Conservation (phyloP, 2,329 filamentous ascomycete species). For the Epicoccum sorghinum region DNA sequence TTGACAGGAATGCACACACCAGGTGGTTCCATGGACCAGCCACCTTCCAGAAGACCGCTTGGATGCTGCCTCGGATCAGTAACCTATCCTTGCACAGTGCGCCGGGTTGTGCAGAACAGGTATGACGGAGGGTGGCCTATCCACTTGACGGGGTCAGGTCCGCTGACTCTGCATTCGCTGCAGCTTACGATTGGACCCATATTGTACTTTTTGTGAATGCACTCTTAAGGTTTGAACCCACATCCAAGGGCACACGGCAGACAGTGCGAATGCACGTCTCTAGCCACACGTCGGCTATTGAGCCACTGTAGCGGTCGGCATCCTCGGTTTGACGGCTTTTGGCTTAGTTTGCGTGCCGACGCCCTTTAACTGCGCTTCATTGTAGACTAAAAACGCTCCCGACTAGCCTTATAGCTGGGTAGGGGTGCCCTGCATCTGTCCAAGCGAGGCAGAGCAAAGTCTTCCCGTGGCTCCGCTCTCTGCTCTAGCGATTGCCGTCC, state of each 20-base stretch:
- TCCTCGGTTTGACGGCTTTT: constrained; percentile 1
- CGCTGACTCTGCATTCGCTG: constrained; percentile 6
- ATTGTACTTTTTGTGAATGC: constrained; percentile 1
- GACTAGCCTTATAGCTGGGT: not conserved
- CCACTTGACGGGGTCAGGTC: not conserved
- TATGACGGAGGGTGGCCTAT: not conserved
- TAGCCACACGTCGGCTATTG: constrained; percentile 2
- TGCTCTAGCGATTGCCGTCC: constrained; percentile 1
- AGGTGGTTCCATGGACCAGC: constrained; percentile 1
- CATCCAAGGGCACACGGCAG: not conserved
- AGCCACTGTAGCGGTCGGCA: not conserved
- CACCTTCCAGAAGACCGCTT: not conserved
- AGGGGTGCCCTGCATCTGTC: not conserved
- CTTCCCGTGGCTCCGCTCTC: constrained; percentile 5
- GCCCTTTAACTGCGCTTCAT: constrained; percentile 1
- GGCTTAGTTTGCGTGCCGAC: not conserved
- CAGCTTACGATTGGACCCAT: not conserved
- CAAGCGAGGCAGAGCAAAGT: not conserved
- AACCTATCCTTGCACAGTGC: not conserved
- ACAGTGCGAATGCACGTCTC: not conserved
- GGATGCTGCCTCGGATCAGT: not conserved
- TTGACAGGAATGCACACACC: constrained; percentile 11
- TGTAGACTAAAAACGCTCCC: constrained; percentile 3
- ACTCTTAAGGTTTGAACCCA: constrained; percentile 11
- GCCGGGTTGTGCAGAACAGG: not conserved